These are phyloP conservation scores for Phytophthora niederhauseri DNA, from an alignment of 352 stramenopile species.

Conservation along the genomic window DNA sequence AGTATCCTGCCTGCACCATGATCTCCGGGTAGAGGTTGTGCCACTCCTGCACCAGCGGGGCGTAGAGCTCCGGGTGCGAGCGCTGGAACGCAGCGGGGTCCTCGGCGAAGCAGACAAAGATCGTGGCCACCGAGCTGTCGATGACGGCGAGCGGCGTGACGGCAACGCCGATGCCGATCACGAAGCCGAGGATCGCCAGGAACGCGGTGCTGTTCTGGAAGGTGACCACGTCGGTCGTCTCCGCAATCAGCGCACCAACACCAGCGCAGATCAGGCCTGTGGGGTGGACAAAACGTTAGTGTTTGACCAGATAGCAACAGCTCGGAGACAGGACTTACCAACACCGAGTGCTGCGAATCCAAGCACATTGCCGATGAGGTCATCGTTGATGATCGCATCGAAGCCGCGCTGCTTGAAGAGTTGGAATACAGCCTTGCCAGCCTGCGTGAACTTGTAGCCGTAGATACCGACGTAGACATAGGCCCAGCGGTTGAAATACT, in stretches of 20 bases:
- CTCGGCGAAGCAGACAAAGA: constrained; percentile 98
- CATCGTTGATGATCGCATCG: constrained; percentile 96
- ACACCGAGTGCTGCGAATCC: constrained; percentile 91
- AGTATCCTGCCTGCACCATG: constrained; percentile 90
- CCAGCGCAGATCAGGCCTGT: constrained; percentile 79
- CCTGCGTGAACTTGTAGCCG: constrained; percentile 94
- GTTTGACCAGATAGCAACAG: not conserved
- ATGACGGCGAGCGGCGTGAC: constrained; percentile 93
- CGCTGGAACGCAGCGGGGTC: constrained; percentile 81
- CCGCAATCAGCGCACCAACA: constrained; percentile 52
- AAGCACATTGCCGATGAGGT: constrained; percentile 94
- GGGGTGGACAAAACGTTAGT: constrained; percentile 1
- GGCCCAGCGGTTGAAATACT: constrained; percentile 95
- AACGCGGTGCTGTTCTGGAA: constrained; percentile 80
- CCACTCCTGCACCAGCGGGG: constrained; percentile 85
- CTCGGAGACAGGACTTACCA: constrained; percentile 41
- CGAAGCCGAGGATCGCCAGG: constrained; percentile 85
- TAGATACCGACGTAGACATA: constrained; percentile 96
- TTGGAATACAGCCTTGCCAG: constrained; percentile 92
- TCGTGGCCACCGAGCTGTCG: constrained; percentile 94
- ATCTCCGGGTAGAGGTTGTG: constrained; percentile 90
- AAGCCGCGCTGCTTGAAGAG: constrained; percentile 95
- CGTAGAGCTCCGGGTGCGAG: constrained; percentile 84
- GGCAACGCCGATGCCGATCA: constrained; percentile 89
- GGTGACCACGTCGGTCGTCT: constrained; percentile 54